These are phyloP conservation scores for Wickerhamiella allomyrinae DNA, from an alignment of 805 yeast genomes.

Conservation along the genomic window DNA sequence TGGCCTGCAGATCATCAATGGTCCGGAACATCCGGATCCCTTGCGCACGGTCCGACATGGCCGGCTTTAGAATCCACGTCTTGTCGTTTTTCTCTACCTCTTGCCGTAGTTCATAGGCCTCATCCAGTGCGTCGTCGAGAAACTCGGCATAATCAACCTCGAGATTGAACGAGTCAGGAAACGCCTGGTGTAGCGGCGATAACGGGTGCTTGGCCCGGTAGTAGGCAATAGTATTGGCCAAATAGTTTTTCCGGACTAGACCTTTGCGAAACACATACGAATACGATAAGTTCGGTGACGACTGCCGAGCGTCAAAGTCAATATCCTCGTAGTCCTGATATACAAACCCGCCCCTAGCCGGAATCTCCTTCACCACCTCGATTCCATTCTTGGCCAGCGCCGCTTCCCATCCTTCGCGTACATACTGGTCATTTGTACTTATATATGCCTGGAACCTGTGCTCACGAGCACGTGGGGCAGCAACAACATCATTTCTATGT, in stretches of 20 bases:
- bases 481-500: not conserved
- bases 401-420: conserved; percentile 12
- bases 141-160: conserved; percentile 95
- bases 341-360: conserved; percentile 32
- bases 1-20: conserved; percentile 61
- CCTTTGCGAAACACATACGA: conserved; percentile 79
- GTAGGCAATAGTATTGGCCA: conserved; percentile 70
- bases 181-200: conserved; percentile 43
- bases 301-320: conserved; percentile 43
- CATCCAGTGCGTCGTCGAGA: conserved; percentile 85
- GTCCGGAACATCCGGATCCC: conserved; percentile 78
- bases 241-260: conserved; percentile 74
- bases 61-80: conserved; percentile 85
- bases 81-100: conserved; percentile 49
- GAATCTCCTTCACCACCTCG: not conserved
- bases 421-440: conserved; percentile 13
- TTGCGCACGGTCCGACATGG: conserved; percentile 95
- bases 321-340: conserved; percentile 84
- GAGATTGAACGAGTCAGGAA: conserved; percentile 62
- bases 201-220: conserved; percentile 62
- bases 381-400: conserved; percentile 6
- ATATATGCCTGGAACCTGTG: conserved; percentile 8
- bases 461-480: not conserved
- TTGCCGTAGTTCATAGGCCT: conserved; percentile 72
- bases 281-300: conserved; percentile 10